Percentiles rank a stretch among this genome's conserved stretches.
Conservation (phyloP, 108 stramenopile genomes). For the Aurantiochytrium sp. region DNA sequence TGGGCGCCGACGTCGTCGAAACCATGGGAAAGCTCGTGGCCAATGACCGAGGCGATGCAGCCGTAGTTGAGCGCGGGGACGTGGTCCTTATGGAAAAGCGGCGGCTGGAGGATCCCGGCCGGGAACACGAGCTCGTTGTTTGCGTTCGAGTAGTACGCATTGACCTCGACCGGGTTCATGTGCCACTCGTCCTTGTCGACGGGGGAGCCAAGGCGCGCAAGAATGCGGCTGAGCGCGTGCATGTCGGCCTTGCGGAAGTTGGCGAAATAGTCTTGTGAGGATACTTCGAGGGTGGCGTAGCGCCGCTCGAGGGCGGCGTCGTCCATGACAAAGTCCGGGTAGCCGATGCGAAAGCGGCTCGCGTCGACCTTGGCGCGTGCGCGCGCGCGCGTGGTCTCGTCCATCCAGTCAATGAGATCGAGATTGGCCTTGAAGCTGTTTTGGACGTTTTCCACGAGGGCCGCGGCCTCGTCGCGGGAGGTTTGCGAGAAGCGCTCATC, state of each 20-base stretch:
- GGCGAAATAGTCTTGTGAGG: neutral
- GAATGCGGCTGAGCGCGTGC: neutral
- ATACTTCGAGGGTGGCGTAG: neutral
- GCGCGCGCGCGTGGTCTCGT: neutral
- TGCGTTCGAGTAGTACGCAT: neutral
- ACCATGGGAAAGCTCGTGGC: slow-evolving; percentile 16
- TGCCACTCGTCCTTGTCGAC: neutral
- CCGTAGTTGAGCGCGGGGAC: neutral
- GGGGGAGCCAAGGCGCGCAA: neutral
- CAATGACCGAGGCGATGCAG: neutral
- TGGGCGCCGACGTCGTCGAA: slow-evolving; percentile 13
- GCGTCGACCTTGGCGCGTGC: neutral
- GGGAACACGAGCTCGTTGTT: slow-evolving; percentile 25
- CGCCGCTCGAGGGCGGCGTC: neutral
- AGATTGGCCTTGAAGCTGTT: neutral
- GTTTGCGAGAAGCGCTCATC: neutral
- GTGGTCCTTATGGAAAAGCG: neutral
- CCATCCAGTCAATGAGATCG: neutral
- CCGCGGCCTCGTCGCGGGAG: neutral
- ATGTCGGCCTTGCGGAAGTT: neutral
- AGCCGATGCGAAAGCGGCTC: neutral
- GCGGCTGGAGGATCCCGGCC: neutral
- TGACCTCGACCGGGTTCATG: neutral
- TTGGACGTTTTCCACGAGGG: neutral
- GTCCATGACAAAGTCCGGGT: slow-evolving; percentile 26